These are phyloP conservation scores for Plasmopara viticola DNA, from an alignment of 352 stramenopile species.

Conservation along the genomic window DNA sequence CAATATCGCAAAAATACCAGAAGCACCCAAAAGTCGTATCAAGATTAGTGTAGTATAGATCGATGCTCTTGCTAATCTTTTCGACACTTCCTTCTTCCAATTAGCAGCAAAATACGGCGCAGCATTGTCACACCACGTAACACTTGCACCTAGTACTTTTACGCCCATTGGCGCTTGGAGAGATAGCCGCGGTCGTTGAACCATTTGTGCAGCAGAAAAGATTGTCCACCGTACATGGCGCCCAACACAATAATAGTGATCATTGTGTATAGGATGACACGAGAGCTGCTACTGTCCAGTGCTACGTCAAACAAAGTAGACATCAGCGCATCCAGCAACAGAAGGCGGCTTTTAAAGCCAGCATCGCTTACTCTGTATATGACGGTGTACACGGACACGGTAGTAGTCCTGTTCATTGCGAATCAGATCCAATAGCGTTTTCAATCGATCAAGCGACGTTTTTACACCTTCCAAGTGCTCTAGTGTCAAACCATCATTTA, in stretches of 20 bases:
- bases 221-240: slow-evolving; percentile 67
- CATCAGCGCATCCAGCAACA: slow-evolving; percentile 3
- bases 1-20: not conserved
- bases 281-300: slow-evolving; percentile 68
- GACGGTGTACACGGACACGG: slow-evolving; percentile 52
- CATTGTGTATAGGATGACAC: slow-evolving; percentile 74
- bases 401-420: slow-evolving; percentile 80
- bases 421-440: slow-evolving; percentile 61
- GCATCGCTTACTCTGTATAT: slow-evolving; percentile 57
- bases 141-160: slow-evolving; percentile 7
- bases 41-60: not conserved
- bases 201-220: slow-evolving; percentile 79
- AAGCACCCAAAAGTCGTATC: not conserved
- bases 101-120: not conserved
- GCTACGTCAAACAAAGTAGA: slow-evolving; percentile 27
- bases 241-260: slow-evolving; percentile 60
- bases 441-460: slow-evolving; percentile 51
- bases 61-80: not conserved
- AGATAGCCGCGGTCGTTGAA: slow-evolving; percentile 73
- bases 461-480: slow-evolving; percentile 68
- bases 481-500: slow-evolving; percentile 9
- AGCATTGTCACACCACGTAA: not conserved
- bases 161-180: slow-evolving; percentile 67
- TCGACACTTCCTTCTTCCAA: not conserved
- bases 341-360: too few species aligned